Conservation (phyloP, 106 monocot genomes). For the Narthecium ossifragum region DNA sequence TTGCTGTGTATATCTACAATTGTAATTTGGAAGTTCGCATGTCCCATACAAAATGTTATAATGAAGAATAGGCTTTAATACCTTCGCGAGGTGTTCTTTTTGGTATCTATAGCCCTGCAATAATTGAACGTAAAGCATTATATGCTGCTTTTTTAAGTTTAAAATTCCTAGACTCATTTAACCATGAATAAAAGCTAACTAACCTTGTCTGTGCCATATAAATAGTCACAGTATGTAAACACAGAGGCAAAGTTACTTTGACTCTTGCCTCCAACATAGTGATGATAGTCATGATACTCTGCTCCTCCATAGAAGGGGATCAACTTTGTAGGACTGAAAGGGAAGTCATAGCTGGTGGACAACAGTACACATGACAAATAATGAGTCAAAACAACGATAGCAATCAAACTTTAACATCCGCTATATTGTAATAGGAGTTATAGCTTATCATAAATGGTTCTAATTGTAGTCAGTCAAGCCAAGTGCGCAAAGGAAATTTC, state of each 20-base stretch:
- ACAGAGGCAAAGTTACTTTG: constrained; percentile 97
- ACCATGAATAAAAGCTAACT: not conserved
- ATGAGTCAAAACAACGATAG: not conserved
- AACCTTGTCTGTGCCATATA: constrained; percentile 97
- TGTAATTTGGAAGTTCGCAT: not conserved
- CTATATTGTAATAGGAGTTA: not conserved
- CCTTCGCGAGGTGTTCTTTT: constrained; percentile 61
- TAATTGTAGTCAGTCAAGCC: not conserved
- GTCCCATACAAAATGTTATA: not conserved
- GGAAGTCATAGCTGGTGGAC: constrained; percentile 75
- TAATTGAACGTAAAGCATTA: constrained; percentile 1
- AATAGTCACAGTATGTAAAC: constrained; percentile 93
- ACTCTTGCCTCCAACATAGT: constrained; percentile 87
- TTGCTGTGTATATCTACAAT: not conserved
- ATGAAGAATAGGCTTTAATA: not conserved
- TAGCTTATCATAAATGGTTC: no score
- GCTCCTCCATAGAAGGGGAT: constrained; percentile 98
- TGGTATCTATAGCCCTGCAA: constrained; percentile 86
- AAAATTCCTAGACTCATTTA: not conserved
- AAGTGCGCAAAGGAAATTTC: not conserved
- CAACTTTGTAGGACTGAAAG: constrained; percentile 53
- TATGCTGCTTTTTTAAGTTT: not conserved
- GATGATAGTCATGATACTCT: constrained; percentile 95
- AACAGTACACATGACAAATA: not conserved
- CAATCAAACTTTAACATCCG: not conserved